Conservation (phyloP, 768 basidiomycete genomes). For the Kwoniella dendrophila region DNA sequence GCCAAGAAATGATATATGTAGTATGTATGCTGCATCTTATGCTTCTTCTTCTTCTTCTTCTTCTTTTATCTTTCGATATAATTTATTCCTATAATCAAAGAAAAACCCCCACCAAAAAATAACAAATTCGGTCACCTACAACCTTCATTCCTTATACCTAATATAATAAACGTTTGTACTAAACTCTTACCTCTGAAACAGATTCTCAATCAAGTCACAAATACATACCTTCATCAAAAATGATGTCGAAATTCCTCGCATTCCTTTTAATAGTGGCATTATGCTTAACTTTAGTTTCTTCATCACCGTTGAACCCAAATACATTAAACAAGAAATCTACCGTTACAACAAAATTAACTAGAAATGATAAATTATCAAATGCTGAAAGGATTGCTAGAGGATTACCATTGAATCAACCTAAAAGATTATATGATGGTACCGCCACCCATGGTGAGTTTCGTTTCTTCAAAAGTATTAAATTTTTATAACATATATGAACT, state of each 20-base stretch:
- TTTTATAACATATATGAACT: too few relatives aligned
- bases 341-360: neutral
- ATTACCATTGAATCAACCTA: neutral
- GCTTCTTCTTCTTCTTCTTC: too few relatives aligned
- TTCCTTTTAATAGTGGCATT: constrained; percentile 5
- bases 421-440: constrained; percentile 14
- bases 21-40: too few relatives aligned
- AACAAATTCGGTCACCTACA: too few relatives aligned
- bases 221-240: neutral
- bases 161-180: neutral
- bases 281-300: neutral
- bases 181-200: neutral
- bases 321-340: neutral
- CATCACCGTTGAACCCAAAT: neutral
- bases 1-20: too few relatives aligned
- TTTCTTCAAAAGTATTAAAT: too few relatives aligned
- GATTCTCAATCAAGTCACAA: neutral
- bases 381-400: constrained; percentile 15
- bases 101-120: too few relatives aligned
- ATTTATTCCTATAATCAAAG: too few relatives aligned
- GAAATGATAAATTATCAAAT: constrained; percentile 11
- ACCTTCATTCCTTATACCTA: neutral
- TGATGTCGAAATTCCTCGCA: constrained; percentile 6
- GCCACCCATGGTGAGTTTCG: constrained; percentile 10
- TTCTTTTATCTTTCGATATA: too few relatives aligned